A percentile compares a stretch with the other conserved stretches of the same genome.
These are phyloP conservation scores for Piloderma croceum DNA, from an alignment of 768 basidiomycete genomes.

Conservation along the genomic window DNA sequence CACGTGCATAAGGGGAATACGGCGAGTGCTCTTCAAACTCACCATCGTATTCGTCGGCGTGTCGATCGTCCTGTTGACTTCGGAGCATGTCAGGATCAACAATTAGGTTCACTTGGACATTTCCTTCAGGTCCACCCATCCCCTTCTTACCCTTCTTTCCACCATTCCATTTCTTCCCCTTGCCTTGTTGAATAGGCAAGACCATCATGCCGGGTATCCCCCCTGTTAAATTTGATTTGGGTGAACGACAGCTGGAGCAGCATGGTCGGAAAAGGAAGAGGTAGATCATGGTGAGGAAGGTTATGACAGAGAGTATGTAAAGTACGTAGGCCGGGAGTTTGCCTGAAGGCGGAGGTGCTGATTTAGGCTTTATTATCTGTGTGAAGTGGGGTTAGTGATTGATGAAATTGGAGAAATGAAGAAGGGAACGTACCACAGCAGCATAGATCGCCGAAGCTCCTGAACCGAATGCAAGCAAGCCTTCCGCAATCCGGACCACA, in stretches of 20 bases:
- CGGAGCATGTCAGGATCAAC: constrained; percentile 61
- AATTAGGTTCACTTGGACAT: constrained; percentile 70
- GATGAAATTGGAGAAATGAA: neutral
- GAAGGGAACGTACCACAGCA: constrained; percentile 43
- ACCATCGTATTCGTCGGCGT: constrained; percentile 29
- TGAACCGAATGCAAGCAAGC: constrained; percentile 45
- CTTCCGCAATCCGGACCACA: constrained; percentile 42
- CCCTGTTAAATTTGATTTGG: neutral
- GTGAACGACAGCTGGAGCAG: constrained; percentile 10
- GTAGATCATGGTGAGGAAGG: constrained; percentile 45
- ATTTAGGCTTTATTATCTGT: constrained; percentile 50
- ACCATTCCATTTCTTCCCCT: constrained; percentile 38
- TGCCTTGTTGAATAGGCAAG: constrained; percentile 54
- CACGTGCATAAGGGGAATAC: constrained; percentile 35
- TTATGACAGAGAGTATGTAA: constrained; percentile 51
- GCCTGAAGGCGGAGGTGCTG: constrained; percentile 49
- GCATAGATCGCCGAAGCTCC: constrained; percentile 57
- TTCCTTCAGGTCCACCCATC: constrained; percentile 28
- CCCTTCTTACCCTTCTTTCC: constrained; percentile 36
- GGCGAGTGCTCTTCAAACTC: constrained; percentile 34
- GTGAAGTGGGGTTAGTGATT: neutral
- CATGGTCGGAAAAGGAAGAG: constrained; percentile 57
- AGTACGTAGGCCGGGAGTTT: constrained; percentile 51
- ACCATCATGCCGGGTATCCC: constrained; percentile 47
- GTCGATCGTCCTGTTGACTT: constrained; percentile 30